These are phyloP conservation scores for Magnolia sinica DNA, from an alignment of 164 flowering plant genomes.

Conservation along the genomic window DNA sequence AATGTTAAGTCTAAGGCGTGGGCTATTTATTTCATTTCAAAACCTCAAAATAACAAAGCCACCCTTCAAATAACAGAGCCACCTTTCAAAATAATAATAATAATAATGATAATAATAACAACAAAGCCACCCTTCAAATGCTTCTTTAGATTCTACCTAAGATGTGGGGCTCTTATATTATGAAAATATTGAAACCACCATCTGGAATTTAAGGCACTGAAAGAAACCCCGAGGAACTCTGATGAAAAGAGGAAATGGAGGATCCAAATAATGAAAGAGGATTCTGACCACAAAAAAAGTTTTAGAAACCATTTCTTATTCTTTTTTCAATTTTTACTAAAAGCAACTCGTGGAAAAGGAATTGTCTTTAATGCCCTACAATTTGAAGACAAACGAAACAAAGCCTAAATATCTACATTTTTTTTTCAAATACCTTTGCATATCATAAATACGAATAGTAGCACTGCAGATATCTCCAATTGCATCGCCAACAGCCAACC, in stretches of 20 bases:
- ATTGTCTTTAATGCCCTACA: not conserved
- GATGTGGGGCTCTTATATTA: not conserved
- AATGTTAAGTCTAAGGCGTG: not conserved
- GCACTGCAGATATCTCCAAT: constrained; percentile 64
- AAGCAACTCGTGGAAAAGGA: not conserved
- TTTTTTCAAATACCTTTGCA: constrained; percentile 67
- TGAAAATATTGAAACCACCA: not conserved
- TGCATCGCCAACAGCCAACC: constrained; percentile 92
- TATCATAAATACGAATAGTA: constrained; percentile 75
- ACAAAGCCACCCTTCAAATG: not conserved
- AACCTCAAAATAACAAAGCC: not conserved
- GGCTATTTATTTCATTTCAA: not conserved
- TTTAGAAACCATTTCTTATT: not conserved
- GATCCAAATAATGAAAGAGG: not conserved
- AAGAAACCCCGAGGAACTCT: too few relatives aligned
- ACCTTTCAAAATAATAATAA: too few relatives aligned
- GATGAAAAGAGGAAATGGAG: too few relatives aligned
- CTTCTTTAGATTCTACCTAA: not conserved
- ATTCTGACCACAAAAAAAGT: not conserved
- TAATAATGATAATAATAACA: not conserved
- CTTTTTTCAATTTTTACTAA: not conserved
- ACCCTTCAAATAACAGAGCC: not conserved
- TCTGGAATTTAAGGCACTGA: not conserved
- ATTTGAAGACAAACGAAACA: not conserved
- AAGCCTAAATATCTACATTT: not conserved